phyloP scores from a whole-genome alignment of 2,329 filamentous ascomycete species.

The Tolypocladium endophyticum region DNA sequence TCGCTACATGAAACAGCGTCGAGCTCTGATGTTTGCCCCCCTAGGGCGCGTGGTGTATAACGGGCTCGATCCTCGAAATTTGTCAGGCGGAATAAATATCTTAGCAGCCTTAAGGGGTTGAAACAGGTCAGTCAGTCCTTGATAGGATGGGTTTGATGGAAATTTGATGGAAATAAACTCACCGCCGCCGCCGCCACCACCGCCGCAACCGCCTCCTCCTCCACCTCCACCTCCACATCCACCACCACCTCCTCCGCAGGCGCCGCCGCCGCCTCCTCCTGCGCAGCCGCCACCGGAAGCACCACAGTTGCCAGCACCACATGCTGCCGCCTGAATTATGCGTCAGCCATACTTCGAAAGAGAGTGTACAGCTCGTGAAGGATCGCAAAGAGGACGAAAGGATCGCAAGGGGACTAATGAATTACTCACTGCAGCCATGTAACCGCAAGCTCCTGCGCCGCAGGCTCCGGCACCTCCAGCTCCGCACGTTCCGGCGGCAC shows the following conservation, averaged over 20 bases:
- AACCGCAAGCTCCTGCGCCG: slow-evolving; percentile 8
- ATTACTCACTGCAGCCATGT: not conserved
- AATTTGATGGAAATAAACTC: no score
- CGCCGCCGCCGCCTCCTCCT: slow-evolving; percentile 14
- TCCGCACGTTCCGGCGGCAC: slow-evolving; percentile 36
- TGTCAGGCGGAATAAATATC: no score
- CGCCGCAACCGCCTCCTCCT: not conserved
- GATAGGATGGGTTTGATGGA: not conserved
- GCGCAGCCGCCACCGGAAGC: slow-evolving; percentile 1
- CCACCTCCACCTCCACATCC: not conserved
- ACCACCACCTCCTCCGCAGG: slow-evolving; percentile 1
- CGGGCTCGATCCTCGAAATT: no score
- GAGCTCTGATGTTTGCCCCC: no score
- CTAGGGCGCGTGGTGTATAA: no score
- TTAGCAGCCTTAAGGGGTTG: no score
- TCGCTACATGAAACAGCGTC: no score
- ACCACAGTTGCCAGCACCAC: not conserved
- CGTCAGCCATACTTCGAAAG: not conserved
- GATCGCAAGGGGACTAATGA: not conserved
- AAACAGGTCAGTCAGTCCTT: not conserved
- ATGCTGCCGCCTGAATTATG: not conserved
- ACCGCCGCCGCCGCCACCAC: not conserved
- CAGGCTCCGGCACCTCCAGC: slow-evolving; percentile 24
- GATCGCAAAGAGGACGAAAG: not conserved
- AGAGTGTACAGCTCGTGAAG: not conserved